Evolutionary conservation across 768 basidiomycete species (phyloP).

Genomic region (Crepidotus variabilis): DNA sequence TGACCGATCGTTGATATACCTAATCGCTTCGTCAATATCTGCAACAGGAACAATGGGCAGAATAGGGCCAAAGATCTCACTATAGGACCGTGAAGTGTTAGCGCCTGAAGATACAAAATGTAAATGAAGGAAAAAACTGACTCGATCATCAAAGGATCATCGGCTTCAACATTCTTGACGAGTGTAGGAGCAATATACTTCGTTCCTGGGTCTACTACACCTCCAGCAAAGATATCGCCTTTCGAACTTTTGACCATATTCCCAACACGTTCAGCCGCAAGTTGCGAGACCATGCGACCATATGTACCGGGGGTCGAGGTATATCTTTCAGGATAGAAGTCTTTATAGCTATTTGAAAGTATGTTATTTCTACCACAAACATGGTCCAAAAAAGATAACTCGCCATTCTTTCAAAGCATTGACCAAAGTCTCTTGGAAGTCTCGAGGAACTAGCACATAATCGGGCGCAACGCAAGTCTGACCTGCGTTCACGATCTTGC

Average conservation of each 20-base stretch:
- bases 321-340: slow-evolving; percentile 53
- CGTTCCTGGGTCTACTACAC: slow-evolving; percentile 48
- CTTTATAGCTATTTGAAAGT: slow-evolving; percentile 34
- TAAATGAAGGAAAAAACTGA: slow-evolving; percentile 28
- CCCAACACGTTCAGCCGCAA: slow-evolving; percentile 51
- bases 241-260: slow-evolving; percentile 60
- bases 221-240: slow-evolving; percentile 65
- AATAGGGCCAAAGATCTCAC: slow-evolving; percentile 84
- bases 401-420: slow-evolving; percentile 40
- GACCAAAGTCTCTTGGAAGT: slow-evolving; percentile 43
- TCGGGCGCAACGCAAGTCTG: slow-evolving; percentile 71
- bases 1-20: slow-evolving; percentile 59
- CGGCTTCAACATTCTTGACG: slow-evolving; percentile 53
- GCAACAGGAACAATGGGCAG: slow-evolving; percentile 72
- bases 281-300: slow-evolving; percentile 47
- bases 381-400: slow-evolving; percentile 9
- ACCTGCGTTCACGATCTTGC: slow-evolving; percentile 75
- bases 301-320: slow-evolving; percentile 39
- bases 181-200: slow-evolving; percentile 72
- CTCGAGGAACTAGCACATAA: slow-evolving; percentile 45
- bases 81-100: slow-evolving; percentile 18
- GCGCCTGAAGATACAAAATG: background rate
- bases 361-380: no score
- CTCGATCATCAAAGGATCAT: slow-evolving; percentile 79
- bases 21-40: slow-evolving; percentile 67